Evolutionary conservation across 2,329 filamentous ascomycete genomes (phyloP).

Genomic region (Neonectria coccinea): DNA sequence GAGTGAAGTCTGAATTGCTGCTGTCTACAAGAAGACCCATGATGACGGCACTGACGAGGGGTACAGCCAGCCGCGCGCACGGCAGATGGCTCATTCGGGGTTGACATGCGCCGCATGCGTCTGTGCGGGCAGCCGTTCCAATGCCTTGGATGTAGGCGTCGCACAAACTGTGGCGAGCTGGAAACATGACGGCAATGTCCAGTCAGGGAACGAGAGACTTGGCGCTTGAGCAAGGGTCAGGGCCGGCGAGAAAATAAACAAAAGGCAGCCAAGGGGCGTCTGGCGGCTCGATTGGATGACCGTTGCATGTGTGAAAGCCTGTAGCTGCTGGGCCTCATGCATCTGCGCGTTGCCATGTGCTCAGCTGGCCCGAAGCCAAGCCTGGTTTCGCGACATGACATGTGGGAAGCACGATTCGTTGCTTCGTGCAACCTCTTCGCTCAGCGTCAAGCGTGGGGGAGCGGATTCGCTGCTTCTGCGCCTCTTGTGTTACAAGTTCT

Average conservation of each 20-base stretch:
- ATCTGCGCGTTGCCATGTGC: neutral
- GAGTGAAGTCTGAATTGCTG: neutral
- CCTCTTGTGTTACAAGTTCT: slow-evolving; percentile 12
- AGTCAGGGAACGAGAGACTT: neutral
- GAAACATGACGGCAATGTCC: neutral
- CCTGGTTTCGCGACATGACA: slow-evolving; percentile 1
- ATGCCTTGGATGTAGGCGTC: neutral
- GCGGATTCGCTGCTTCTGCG: slow-evolving; percentile 2
- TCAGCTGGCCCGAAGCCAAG: slow-evolving; percentile 8
- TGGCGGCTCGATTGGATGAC: neutral
- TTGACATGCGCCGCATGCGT: neutral
- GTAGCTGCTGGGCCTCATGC: neutral
- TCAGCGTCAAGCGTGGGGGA: slow-evolving; percentile 6
- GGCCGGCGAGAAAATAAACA: neutral
- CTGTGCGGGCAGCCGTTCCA: neutral
- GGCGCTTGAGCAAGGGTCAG: neutral
- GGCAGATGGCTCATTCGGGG: neutral
- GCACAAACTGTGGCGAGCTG: neutral
- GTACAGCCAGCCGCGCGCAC: neutral
- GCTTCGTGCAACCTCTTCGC: slow-evolving; percentile 2
- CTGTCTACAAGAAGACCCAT: neutral
- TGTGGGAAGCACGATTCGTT: neutral
- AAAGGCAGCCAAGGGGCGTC: neutral
- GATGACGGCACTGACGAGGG: neutral
- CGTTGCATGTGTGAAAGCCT: neutral